Base-by-base conservation (phyloP, 495 filamentous ascomycete species). In the Staphylotrichum tortipilum region DNA sequence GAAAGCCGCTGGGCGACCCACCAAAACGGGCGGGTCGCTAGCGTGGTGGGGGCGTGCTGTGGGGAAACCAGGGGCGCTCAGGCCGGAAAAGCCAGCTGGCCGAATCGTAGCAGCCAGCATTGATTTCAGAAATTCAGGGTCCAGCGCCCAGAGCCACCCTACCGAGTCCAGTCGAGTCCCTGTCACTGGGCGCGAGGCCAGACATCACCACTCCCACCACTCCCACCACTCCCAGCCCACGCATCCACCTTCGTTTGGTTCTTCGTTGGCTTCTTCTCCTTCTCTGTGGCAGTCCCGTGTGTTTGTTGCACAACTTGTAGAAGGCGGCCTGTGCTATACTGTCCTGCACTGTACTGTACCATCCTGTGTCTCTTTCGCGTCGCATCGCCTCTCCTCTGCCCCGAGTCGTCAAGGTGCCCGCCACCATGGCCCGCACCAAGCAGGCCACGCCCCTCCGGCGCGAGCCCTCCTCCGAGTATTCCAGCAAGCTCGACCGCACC, bases 401-500 rank as follows among this genome's bases (percentile, higher is more conserved):
- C 24, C 31, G 21, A 46, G 30, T 46, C 54, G 12, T 50, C 39
- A 36, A 38, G 39, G 31, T 55, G 35, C 33, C 7, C 23, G 15
- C 35, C 28, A 42, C 46, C 50, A 89, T 89, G 85, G 84, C 83
- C 52, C 78, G 85, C 54, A 74, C 74, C 49, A 89, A 89, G 63
- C 83, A 86, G 70, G 61, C 78, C 33, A 73, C 74, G 48, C 84
- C 85, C 11, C 59, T 85, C 39, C 80, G 81, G 62, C 76, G 84
- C 61, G 75, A 78, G 46, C 68, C 78, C 1, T 87, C 84, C 11
- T 84, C 80, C 10, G 78, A 85, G 52, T 77, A 80, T 56, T 67
- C 67, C 31, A 66, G 69, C 45, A 67, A 63, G 45, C 62, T 63
- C 31, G 67, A 68, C 29, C 42, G 57, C 37, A 61, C 56, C 22